Evolutionary conservation across 129 eudicot genomes (phyloP).

Genomic region (Glebionis coronaria): DNA sequence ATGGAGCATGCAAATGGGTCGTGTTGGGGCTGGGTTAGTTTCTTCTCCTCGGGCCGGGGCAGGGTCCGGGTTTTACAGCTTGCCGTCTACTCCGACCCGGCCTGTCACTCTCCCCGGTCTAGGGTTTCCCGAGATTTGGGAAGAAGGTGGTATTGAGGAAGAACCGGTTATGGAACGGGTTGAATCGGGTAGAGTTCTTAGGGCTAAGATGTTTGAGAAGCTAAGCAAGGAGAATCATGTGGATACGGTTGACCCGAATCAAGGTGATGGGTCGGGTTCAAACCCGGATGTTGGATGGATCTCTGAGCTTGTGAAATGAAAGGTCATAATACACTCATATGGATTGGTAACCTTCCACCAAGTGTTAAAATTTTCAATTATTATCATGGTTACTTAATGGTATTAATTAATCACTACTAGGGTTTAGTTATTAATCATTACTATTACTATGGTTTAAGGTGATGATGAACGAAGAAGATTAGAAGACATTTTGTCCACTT

Average conservation of each 20-base stretch:
- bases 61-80: slow-evolving; percentile 57
- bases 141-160: slow-evolving; percentile 41
- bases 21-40: slow-evolving; percentile 29
- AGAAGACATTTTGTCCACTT: slow-evolving; percentile 23
- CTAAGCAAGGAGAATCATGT: slow-evolving; percentile 78
- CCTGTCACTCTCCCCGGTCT: slow-evolving; percentile 37
- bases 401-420: background rate
- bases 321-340: background rate
- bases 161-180: slow-evolving; percentile 75
- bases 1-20: slow-evolving; percentile 50
- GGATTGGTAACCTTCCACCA: slow-evolving; percentile 10
- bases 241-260: slow-evolving; percentile 43
- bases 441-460: background rate
- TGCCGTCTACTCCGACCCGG: slow-evolving; percentile 70
- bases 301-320: slow-evolving; percentile 65
- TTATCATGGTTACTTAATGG: slow-evolving; percentile 2
- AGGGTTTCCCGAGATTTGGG: slow-evolving; percentile 50
- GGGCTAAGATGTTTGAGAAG: slow-evolving; percentile 81
- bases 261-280: slow-evolving; percentile 19
- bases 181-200: slow-evolving; percentile 68
- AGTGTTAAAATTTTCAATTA: slow-evolving; percentile 16
- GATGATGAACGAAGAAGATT: background rate
- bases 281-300: slow-evolving; percentile 92
- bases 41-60: slow-evolving; percentile 43
- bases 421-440: background rate